Conservation (phyloP, 225 moss, liverwort and hornwort genomes). For the Pleurozium schreberi region DNA sequence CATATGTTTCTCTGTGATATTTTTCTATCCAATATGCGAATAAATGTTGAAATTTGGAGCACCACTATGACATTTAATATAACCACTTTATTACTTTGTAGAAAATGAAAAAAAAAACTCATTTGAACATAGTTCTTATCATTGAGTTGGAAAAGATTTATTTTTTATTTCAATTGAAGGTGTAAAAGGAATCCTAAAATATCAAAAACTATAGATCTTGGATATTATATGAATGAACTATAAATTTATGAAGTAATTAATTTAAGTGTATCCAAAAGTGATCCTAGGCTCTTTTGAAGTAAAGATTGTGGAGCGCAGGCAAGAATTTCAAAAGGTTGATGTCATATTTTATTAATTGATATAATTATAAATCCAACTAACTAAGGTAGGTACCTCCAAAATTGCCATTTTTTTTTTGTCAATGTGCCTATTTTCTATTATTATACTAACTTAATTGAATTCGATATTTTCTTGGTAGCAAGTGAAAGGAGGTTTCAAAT, state of each 20-base stretch:
- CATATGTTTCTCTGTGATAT: no score
- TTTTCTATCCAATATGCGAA: no score
- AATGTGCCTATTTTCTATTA: accelerated
- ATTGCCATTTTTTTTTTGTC: not conserved
- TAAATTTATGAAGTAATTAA: not conserved
- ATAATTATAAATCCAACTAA: accelerated
- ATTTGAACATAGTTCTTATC: no score
- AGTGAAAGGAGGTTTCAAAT: not conserved
- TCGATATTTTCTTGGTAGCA: not conserved
- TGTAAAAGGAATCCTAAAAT: no score
- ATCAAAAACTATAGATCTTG: no score
- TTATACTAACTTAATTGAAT: not conserved
- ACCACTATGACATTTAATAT: no score
- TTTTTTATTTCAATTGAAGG: no score
- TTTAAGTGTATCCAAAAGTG: not conserved
- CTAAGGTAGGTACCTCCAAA: not conserved
- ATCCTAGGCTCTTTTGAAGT: not conserved
- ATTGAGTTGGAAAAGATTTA: no score
- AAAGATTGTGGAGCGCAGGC: not conserved
- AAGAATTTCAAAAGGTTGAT: not conserved
- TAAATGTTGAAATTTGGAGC: no score
- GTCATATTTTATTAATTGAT: no score
- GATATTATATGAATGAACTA: not conserved
- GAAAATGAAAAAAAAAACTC: no score
- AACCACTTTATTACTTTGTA: no score